phyloP scores from a whole-genome alignment of 108 stramenopile species.

The Aurantiochytrium sp. region DNA sequence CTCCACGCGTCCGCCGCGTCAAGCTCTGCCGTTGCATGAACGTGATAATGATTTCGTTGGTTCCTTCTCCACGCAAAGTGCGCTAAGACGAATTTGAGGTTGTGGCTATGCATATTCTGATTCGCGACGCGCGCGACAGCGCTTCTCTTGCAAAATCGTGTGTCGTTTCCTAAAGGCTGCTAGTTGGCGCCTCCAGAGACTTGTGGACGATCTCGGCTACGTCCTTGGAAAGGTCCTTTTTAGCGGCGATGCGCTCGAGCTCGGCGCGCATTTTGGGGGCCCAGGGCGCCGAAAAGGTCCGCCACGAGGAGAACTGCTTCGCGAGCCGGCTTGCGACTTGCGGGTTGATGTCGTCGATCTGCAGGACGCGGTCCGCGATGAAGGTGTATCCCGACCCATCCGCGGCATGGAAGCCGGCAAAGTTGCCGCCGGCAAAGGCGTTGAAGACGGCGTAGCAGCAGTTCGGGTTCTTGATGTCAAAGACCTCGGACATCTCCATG shows the following conservation, averaged over 20 bases:
- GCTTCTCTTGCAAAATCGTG: no score
- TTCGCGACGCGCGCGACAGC: no score
- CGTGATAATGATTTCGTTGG: no score
- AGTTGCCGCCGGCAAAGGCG: constrained; percentile 69
- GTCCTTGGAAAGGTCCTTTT: constrained; percentile 11
- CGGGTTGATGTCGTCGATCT: constrained; percentile 81
- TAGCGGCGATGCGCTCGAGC: not conserved
- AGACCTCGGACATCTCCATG: constrained; percentile 70
- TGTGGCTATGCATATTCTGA: no score
- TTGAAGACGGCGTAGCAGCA: constrained; percentile 74
- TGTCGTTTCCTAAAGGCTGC: not conserved
- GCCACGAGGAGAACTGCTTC: constrained; percentile 70
- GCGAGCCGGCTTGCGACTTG: constrained; percentile 79
- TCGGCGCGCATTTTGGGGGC: not conserved
- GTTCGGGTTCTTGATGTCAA: constrained; percentile 85
- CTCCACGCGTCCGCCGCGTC: not conserved
- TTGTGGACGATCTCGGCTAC: constrained; percentile 2
- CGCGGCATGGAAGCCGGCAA: constrained; percentile 74
- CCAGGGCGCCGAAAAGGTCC: constrained; percentile 62
- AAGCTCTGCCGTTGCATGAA: not conserved
- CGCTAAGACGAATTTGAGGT: no score
- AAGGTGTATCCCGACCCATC: constrained; percentile 80
- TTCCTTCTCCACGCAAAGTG: no score
- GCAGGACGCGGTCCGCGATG: constrained; percentile 68
- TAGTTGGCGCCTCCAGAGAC: not conserved